These are phyloP conservation scores for Mycena galericulata DNA, from an alignment of 768 basidiomycete genomes.

Conservation along the genomic window DNA sequence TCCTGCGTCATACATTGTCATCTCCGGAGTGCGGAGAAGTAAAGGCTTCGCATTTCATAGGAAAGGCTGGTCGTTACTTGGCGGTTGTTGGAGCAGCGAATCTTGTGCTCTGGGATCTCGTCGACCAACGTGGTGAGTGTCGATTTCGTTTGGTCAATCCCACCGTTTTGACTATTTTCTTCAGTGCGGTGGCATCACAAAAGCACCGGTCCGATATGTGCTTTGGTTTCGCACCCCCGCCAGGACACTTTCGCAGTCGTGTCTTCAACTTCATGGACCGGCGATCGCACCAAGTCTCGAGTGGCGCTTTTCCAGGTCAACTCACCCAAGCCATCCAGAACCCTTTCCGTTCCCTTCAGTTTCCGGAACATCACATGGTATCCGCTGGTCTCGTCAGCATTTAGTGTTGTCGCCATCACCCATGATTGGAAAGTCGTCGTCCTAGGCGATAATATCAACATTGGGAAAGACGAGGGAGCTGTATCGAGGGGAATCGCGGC, in stretches of 20 bases:
- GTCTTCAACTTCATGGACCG: constrained; percentile 47
- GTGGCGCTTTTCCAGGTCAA: constrained; percentile 62
- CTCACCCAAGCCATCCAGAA: constrained; percentile 58
- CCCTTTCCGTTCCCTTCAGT: constrained; percentile 68
- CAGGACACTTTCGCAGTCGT: constrained; percentile 73
- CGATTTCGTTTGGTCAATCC: background rate
- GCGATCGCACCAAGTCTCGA: constrained; percentile 49
- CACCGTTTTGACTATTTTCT: constrained; percentile 1
- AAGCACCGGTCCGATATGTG: constrained; percentile 51
- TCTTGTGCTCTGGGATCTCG: constrained; percentile 80
- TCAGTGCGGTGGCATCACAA: constrained; percentile 73
- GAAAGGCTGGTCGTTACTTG: constrained; percentile 77
- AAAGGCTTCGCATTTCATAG: constrained; percentile 72
- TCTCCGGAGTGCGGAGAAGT: constrained; percentile 63
- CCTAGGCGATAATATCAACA: constrained; percentile 69
- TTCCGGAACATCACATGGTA: constrained; percentile 62
- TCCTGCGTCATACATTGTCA: constrained; percentile 69
- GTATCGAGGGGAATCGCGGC: constrained; percentile 52
- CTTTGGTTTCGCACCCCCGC: constrained; percentile 66
- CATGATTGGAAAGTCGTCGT: constrained; percentile 72
- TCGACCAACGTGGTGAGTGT: constrained; percentile 68
- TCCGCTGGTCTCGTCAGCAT: constrained; percentile 49
- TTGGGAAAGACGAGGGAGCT: constrained; percentile 56
- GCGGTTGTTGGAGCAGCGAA: constrained; percentile 61
- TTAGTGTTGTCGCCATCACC: constrained; percentile 79